Conservation (phyloP, 2,329 filamentous ascomycete species). For the Alternaria sp. region DNA sequence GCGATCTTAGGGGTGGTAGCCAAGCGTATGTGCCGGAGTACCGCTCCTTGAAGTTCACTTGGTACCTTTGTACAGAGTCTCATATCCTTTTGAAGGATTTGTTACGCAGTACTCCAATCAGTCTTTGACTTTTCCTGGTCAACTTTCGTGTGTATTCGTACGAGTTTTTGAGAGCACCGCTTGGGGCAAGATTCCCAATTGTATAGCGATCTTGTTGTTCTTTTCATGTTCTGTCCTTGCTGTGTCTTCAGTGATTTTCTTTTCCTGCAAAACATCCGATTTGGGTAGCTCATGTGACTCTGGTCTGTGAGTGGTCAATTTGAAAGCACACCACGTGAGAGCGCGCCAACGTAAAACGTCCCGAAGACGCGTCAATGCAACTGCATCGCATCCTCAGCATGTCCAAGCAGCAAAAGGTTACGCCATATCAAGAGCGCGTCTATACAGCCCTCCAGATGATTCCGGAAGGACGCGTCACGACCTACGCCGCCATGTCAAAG, state of each 20-base stretch:
- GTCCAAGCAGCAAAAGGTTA: constrained; percentile 39
- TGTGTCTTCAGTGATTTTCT: neutral
- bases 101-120: neutral
- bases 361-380: constrained; percentile 5
- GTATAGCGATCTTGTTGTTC: neutral
- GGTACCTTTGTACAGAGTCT: neutral
- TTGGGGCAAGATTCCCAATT: too few species aligned
- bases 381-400: constrained; percentile 12
- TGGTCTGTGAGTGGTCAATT: constrained; percentile 38
- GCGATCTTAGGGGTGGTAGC: neutral
- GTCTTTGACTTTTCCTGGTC: neutral
- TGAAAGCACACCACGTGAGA: constrained; percentile 45
- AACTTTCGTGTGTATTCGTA: neutral
- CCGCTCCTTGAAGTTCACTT: neutral
- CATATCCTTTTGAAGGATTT: neutral
- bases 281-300: neutral
- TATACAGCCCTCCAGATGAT: constrained; percentile 80
- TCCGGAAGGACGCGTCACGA: constrained; percentile 76
- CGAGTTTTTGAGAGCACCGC: neutral
- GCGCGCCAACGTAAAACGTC: constrained; percentile 25
- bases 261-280: neutral
- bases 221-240: neutral
- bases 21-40: neutral
- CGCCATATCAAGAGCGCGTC: constrained; percentile 58
- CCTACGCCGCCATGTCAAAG: constrained; percentile 76